These are phyloP conservation scores for Scopulariopsis brevicaulis DNA, from an alignment of 2,329 filamentous ascomycete genomes.

Conservation along the genomic window DNA sequence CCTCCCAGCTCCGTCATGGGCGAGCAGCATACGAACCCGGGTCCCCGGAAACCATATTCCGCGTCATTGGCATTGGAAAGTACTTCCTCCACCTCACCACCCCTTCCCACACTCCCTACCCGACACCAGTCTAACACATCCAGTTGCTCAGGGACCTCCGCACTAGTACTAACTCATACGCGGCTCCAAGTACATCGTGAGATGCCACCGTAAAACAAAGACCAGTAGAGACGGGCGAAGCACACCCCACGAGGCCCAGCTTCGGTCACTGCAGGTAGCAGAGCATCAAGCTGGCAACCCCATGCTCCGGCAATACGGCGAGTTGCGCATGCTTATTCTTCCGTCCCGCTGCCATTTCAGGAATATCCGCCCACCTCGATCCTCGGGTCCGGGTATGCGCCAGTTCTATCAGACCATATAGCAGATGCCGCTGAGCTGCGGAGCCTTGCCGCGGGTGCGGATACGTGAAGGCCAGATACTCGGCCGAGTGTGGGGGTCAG, in stretches of 20 bases:
- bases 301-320: background rate
- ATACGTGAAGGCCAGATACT: too few species aligned
- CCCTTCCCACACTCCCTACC: background rate
- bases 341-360: background rate
- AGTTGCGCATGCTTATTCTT: background rate
- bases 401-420: too few species aligned
- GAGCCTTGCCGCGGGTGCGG: too few species aligned
- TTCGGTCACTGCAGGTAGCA: background rate
- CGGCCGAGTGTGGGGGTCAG: too few species aligned
- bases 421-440: background rate
- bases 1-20: slow-evolving; percentile 13
- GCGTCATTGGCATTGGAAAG: slow-evolving; percentile 23
- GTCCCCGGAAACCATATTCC: slow-evolving; percentile 19
- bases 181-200: background rate
- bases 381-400: background rate
- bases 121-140: too few species aligned
- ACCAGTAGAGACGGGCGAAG: background rate
- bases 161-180: background rate
- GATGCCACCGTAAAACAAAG: too few species aligned
- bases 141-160: too few species aligned
- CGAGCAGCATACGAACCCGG: slow-evolving; percentile 17
- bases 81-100: slow-evolving; percentile 8
- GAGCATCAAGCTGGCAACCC: background rate
- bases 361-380: background rate
- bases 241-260: background rate